Evolutionary conservation across 1,139 yeast genomes (phyloP).

Genomic region (Debaryomyces singareniensis): DNA sequence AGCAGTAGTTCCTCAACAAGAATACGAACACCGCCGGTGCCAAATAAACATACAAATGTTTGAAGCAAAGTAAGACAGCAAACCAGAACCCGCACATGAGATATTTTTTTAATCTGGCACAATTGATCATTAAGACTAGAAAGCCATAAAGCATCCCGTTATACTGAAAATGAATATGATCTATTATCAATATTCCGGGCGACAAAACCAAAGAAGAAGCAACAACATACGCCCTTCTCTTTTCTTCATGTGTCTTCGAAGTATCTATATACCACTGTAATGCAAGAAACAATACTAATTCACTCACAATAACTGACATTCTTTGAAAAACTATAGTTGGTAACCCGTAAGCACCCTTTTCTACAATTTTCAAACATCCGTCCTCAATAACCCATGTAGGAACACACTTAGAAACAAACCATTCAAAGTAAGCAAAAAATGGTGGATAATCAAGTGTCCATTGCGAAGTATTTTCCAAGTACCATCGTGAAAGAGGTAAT

Average conservation of each 20-base stretch:
- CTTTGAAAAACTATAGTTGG: conserved; percentile 83
- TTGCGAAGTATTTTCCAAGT: conserved; percentile 72
- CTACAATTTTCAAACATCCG: conserved; percentile 72
- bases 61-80: conserved; percentile 77
- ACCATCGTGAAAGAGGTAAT: conserved; percentile 81
- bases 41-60: conserved; percentile 85
- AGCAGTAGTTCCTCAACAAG: conserved; percentile 65
- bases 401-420: conserved; percentile 64
- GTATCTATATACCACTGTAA: conserved; percentile 67
- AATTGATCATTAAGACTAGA: conserved; percentile 63
- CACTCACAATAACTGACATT: conserved; percentile 71
- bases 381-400: conserved; percentile 60
- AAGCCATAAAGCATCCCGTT: conserved; percentile 91
- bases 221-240: conserved; percentile 58
- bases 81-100: conserved; percentile 69
- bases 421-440: conserved; percentile 92
- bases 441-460: conserved; percentile 99
- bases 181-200: conserved; percentile 84
- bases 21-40: conserved; percentile 93
- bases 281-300: conserved; percentile 61
- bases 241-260: conserved; percentile 28
- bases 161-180: conserved; percentile 92
- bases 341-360: conserved; percentile 60
- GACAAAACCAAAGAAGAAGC: conserved; percentile 80
- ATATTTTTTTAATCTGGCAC: conserved; percentile 55